Base-by-base conservation (phyloP, 106 monocot genomes). In the Dendrobium nobile region DNA sequence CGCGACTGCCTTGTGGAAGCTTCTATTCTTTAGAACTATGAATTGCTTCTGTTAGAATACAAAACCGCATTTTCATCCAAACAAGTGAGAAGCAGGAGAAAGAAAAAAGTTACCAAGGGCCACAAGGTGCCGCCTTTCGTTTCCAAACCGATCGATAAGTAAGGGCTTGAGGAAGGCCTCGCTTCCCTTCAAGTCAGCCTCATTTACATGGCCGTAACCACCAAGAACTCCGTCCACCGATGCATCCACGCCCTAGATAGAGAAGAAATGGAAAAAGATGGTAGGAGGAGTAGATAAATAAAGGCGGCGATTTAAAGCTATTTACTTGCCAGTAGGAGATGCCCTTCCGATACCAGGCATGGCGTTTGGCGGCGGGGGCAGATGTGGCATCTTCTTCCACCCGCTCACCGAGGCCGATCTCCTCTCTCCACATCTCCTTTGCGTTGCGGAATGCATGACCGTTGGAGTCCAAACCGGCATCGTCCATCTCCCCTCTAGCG, bases 251-350 rank as follows among this genome's bases (percentile, higher is more conserved):
- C 87, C 88, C 99, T 96, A 78, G 54, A 2, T 47, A 40, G 31
- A 13, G 13, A 79, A 48, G 4, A 22, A 27, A 3, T 28, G 20
- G 61, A 7, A 17, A 51, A 80, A 67, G 42, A 15, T 76, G 28
- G 11, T 31, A 56, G 37, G 70, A 56, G 27, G 41, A 9, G 19
- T 22, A 73, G 6, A 47, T 51, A 76, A 68, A 65, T 20, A 79
- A 61, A 84, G 44, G 37, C 41, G 41, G 61, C 9, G 68, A 19
- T n/a, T 45, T 75, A 2, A 45, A 18, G 41, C 56, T 19, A 72
- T 77, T 92, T 95, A 95, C 98, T 87, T 95, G 77, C 99, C 99
- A 99, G 82, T 99, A 99, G 79, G 88, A 81, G 87, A 99, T 95
- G 77, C 91, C 99, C 73, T 95, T 91, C 18, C 61, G 73, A 56